phyloP scores from a whole-genome alignment of 176 grass and related monocot genomes.

The Triticum urartu region DNA sequence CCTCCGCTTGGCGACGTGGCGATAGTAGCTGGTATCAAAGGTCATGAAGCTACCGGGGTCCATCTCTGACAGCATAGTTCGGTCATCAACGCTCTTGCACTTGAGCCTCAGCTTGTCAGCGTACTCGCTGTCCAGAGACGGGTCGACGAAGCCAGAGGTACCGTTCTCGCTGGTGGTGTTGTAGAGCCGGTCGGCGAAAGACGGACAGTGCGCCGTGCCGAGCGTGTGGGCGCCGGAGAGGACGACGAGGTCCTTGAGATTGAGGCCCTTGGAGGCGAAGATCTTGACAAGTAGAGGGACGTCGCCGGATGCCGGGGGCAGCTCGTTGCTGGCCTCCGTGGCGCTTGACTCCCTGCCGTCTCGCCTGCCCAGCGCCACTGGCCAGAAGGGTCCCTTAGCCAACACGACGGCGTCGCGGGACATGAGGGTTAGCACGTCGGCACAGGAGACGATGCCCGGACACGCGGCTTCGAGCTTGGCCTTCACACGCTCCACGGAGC shows the following conservation, averaged over 20 bases:
- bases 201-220: not conserved
- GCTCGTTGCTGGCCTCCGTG: not conserved
- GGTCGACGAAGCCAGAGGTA: not conserved
- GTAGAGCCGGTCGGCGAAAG: conserved; percentile 14
- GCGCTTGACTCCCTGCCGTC: not conserved
- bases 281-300: not conserved
- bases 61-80: not conserved
- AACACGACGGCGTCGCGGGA: not conserved
- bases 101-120: not conserved
- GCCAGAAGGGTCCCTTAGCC: not conserved
- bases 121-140: conserved; percentile 1
- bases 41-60: not conserved
- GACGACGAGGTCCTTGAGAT: conserved; percentile 1
- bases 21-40: not conserved
- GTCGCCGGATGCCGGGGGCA: not conserved
- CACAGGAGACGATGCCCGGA: not conserved
- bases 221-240: not conserved
- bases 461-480: conserved; percentile 46
- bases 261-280: not conserved
- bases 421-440: not conserved
- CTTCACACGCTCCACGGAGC: conserved; percentile 63
- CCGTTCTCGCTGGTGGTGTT: not conserved
- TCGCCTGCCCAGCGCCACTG: not conserved
- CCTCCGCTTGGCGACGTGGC: conserved; percentile 1
- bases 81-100: not conserved